Evolutionary conservation across 1,284 basidiomycete genomes (phyloP).

Genomic region (Phellopilus nigrolimitatus): DNA sequence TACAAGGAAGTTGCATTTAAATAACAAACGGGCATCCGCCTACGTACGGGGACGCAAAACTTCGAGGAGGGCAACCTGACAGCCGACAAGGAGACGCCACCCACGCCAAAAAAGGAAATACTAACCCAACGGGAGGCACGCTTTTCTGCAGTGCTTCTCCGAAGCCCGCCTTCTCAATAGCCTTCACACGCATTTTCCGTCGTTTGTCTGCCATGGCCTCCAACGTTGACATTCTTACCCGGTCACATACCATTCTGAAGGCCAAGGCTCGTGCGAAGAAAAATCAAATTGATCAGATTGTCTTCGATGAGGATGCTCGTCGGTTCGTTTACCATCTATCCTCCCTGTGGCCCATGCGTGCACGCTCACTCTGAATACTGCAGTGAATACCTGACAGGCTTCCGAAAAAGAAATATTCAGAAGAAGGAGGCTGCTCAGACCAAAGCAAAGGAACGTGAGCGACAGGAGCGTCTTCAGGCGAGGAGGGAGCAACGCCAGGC

Average conservation of each 20-base stretch:
- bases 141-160: background rate
- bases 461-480: conserved; percentile 59
- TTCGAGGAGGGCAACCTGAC: too few relatives aligned
- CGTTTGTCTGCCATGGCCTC: conserved; percentile 8
- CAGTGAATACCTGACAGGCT: conserved; percentile 83
- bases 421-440: conserved; percentile 67
- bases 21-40: too few relatives aligned
- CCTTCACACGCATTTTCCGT: background rate
- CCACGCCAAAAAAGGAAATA: background rate
- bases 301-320: conserved; percentile 75
- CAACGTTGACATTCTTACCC: conserved; percentile 56
- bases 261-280: conserved; percentile 55
- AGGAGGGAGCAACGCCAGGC: conserved; percentile 68
- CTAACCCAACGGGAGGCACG: background rate
- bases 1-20: too few relatives aligned
- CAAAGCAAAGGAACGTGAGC: conserved; percentile 63
- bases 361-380: conserved; percentile 10
- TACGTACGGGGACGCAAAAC: too few relatives aligned
- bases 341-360: conserved; percentile 1
- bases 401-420: conserved; percentile 79
- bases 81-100: too few relatives aligned
- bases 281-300: conserved; percentile 60
- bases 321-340: conserved; percentile 40
- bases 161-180: background rate
- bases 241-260: conserved; percentile 52